Evolutionary conservation across 345 rosid species (phyloP).

Genomic region (Sonneratia alba): DNA sequence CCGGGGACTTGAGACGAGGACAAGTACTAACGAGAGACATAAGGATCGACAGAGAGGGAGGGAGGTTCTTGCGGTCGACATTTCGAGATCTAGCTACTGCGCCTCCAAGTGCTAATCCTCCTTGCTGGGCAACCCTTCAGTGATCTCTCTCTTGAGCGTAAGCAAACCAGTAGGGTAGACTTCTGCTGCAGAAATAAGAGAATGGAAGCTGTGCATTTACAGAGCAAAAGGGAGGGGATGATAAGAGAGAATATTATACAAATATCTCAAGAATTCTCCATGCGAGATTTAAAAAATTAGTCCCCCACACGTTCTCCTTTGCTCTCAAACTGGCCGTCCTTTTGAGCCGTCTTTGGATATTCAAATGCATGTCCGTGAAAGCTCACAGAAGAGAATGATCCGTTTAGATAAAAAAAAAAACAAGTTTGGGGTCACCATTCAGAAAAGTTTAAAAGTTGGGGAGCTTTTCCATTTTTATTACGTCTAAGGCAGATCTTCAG

Average conservation of each 20-base stretch:
- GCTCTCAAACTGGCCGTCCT: neutral
- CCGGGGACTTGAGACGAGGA: too few species aligned
- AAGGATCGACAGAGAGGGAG: neutral
- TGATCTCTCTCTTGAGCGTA: neutral
- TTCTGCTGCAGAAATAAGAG: neutral
- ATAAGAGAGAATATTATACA: conserved; percentile 1
- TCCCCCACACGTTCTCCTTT: neutral
- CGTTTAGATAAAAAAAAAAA: too few species aligned
- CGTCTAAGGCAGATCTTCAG: too few species aligned
- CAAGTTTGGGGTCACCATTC: too few species aligned
- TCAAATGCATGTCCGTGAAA: neutral
- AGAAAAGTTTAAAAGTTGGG: too few species aligned
- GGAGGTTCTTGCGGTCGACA: neutral
- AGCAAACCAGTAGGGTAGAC: neutral
- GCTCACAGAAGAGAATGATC: neutral
- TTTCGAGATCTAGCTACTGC: neutral
- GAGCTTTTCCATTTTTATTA: too few species aligned
- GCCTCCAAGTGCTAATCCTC: too few species aligned
- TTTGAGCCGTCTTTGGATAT: neutral
- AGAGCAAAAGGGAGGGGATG: neutral
- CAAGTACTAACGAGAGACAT: neutral
- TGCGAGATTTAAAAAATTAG: neutral
- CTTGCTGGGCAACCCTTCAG: too few species aligned
- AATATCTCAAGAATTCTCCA: neutral
- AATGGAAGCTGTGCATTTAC: neutral